Conservation (phyloP, 2,329 filamentous ascomycete species). For the Dactylellina drechsleri region DNA sequence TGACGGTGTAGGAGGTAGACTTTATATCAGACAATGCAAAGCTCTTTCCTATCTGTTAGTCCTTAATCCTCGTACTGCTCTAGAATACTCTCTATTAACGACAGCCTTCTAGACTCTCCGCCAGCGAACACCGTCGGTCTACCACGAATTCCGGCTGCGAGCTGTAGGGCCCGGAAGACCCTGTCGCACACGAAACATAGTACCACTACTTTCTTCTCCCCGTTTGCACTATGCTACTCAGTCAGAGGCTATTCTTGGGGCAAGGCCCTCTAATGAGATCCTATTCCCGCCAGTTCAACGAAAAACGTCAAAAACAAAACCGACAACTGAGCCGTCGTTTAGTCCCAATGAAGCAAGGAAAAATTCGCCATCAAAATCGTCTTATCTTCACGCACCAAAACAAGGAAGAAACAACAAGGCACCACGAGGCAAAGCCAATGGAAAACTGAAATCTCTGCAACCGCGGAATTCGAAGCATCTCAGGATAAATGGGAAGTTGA, state of each 20-base stretch:
- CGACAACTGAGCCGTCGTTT: neutral
- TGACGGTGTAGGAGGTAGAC: too few relatives aligned
- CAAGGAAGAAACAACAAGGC: neutral
- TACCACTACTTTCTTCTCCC: neutral
- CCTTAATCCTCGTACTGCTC: neutral
- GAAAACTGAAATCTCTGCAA: neutral
- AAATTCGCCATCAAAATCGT: too few relatives aligned
- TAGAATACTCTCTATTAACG: too few relatives aligned
- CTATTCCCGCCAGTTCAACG: conserved; percentile 19
- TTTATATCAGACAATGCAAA: conserved; percentile 23
- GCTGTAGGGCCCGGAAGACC: neutral
- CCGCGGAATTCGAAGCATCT: neutral
- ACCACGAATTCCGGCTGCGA: conserved; percentile 14
- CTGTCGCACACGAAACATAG: neutral
- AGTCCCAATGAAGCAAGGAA: too few relatives aligned
- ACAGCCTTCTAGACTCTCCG: conserved; percentile 20
- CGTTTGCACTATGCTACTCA: conserved; percentile 33
- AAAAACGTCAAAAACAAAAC: neutral
- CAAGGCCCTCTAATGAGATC: conserved; percentile 15
- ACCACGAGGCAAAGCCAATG: neutral
- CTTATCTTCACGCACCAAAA: too few relatives aligned
- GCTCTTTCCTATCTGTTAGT: conserved; percentile 42
- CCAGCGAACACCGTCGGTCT: conserved; percentile 16
- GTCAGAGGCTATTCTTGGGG: conserved; percentile 14
- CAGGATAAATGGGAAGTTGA: neutral